These are phyloP conservation scores for Melampsora occidentalis DNA, from an alignment of 1,284 basidiomycete genomes.

Conservation along the genomic window DNA sequence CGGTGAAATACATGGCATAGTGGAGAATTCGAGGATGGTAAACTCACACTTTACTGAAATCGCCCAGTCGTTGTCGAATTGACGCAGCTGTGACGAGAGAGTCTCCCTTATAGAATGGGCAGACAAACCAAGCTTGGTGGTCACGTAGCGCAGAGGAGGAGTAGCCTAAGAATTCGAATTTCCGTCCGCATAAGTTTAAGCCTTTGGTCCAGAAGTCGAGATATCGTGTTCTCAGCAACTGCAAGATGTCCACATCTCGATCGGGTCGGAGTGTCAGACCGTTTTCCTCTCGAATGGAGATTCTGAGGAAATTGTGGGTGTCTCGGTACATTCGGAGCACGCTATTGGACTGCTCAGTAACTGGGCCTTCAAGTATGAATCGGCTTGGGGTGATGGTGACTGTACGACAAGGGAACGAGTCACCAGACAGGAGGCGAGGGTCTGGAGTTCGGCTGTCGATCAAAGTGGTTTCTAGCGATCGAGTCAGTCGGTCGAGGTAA, in stretches of 20 bases:
- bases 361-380: conserved; percentile 69
- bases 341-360: conserved; percentile 66
- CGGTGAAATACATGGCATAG: not conserved
- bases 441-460: not conserved
- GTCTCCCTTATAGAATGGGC: conserved; percentile 61
- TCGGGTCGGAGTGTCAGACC: conserved; percentile 66
- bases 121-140: conserved; percentile 74
- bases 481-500: conserved; percentile 1
- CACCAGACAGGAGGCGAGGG: not conserved
- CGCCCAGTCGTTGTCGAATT: conserved; percentile 46
- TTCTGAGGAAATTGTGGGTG: conserved; percentile 65
- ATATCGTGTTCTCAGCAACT: conserved; percentile 64
- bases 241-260: conserved; percentile 62
- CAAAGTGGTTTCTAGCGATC: not conserved
- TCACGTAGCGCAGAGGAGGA: conserved; percentile 67
- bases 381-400: conserved; percentile 70
- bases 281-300: conserved; percentile 75
- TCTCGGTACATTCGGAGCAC: conserved; percentile 60
- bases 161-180: conserved; percentile 71
- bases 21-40: not conserved
- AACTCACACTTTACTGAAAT: conserved; percentile 45
- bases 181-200: conserved; percentile 66
- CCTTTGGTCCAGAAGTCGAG: conserved; percentile 65
- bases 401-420: conserved; percentile 42
- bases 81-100: conserved; percentile 54